Percentiles rank a stretch among this genome's conserved stretches.
phyloP scores from a whole-genome alignment of 108 stramenopile genomes.

The Cylindrotheca closterium region DNA sequence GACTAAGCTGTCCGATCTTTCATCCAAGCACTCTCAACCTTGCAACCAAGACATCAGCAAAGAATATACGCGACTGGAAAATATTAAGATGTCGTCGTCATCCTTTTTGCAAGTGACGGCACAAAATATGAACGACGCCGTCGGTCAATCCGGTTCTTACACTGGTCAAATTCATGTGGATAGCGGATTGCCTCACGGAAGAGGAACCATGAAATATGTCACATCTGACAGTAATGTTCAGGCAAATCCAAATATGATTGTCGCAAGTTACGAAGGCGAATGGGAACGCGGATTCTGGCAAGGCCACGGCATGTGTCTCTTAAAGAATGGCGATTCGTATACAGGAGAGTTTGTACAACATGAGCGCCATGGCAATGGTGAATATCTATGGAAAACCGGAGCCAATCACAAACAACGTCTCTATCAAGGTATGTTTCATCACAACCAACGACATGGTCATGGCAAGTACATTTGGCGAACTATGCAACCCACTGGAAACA shows the following conservation, averaged over 20 bases:
- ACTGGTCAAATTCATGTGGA: neutral
- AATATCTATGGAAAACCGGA: slow-evolving; percentile 1
- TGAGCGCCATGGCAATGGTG: slow-evolving; percentile 7
- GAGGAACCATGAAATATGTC: slow-evolving; percentile 3
- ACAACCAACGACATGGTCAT: slow-evolving; percentile 17
- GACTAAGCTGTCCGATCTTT: too few relatives aligned
- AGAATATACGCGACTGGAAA: too few relatives aligned
- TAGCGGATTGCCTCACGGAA: slow-evolving; percentile 1
- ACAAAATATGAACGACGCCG: neutral
- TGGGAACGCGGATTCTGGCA: slow-evolving; percentile 14
- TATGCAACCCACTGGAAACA: neutral
- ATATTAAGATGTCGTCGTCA: too few relatives aligned
- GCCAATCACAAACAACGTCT: neutral
- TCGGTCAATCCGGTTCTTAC: neutral
- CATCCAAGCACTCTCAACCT: too few relatives aligned
- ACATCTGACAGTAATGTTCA: neutral
- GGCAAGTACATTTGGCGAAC: slow-evolving; percentile 13
- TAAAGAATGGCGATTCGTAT: slow-evolving; percentile 8
- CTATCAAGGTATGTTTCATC: slow-evolving; percentile 10
- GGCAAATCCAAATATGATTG: neutral
- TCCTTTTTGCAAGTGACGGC: slow-evolving; percentile 1
- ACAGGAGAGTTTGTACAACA: slow-evolving; percentile 7
- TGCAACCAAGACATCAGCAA: too few relatives aligned
- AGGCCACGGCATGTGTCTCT: slow-evolving; percentile 2
- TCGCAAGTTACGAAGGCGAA: neutral